These are phyloP conservation scores for Acidiella bohemica DNA, from an alignment of 495 filamentous ascomycete species.

Conservation along the genomic window DNA sequence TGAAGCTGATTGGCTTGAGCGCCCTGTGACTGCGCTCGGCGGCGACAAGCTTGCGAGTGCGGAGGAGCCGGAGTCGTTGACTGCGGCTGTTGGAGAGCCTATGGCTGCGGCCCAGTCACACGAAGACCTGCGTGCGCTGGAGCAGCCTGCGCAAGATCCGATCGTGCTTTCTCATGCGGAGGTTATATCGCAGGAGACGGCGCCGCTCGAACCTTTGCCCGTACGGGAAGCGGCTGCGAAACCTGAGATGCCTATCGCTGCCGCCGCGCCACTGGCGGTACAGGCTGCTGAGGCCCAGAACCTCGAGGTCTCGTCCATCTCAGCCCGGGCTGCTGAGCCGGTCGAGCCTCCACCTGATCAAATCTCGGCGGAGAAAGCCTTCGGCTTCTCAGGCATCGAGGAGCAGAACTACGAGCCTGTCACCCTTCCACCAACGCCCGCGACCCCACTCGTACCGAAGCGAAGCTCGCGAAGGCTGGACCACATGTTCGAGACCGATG, in stretches of 20 bases:
- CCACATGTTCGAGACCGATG: constrained; percentile 1
- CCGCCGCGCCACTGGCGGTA: constrained; percentile 10
- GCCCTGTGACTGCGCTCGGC: no score
- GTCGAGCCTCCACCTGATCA: neutral
- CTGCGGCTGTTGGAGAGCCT: neutral
- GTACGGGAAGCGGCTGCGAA: constrained; percentile 1
- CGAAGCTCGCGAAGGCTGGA: constrained; percentile 14
- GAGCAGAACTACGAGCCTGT: constrained; percentile 16
- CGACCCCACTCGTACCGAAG: constrained; percentile 7
- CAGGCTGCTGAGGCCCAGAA: neutral
- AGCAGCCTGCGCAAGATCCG: neutral
- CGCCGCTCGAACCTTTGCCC: constrained; percentile 4
- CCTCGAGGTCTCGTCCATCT: constrained; percentile 25
- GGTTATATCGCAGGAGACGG: constrained; percentile 16
- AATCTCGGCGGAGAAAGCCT: no score
- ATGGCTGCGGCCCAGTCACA: neutral
- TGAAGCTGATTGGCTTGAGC: neutral
- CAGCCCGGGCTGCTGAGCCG: constrained; percentile 17
- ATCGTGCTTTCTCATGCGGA: constrained; percentile 7
- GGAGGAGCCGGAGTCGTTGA: constrained; percentile 4
- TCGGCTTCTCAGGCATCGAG: constrained; percentile 25
- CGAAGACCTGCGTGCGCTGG: neutral
- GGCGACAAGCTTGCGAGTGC: neutral
- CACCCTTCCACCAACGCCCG: neutral
- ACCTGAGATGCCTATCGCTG: constrained; percentile 6